phyloP scores from a whole-genome alignment of 371 early-diverging fungal species.

The Mucor irregularis region DNA sequence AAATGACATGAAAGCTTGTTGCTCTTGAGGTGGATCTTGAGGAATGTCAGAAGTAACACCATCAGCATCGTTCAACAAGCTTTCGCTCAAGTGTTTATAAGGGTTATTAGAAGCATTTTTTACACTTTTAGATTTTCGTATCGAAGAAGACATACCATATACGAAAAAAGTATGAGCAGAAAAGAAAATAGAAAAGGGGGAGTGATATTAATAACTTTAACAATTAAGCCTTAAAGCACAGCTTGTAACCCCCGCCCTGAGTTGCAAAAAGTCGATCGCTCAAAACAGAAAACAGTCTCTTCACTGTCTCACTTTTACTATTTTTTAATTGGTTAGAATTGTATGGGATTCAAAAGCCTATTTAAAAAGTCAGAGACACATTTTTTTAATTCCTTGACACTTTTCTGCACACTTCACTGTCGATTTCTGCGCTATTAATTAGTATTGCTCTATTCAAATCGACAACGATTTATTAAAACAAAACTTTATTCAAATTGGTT shows the following conservation, averaged over 20 bases:
- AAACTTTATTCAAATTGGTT: background rate
- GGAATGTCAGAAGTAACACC: background rate
- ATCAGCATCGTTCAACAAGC: background rate
- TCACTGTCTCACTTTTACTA: too few species aligned
- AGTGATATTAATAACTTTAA: background rate
- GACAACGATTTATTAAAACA: background rate
- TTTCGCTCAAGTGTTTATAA: constrained; percentile 3
- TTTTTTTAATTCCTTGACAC: background rate
- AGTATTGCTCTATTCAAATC: background rate
- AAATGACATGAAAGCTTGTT: constrained; percentile 7
- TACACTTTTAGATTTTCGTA: constrained; percentile 1
- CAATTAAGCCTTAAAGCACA: too few species aligned
- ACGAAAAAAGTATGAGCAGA: background rate
- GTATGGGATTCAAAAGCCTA: background rate
- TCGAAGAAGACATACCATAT: constrained; percentile 21
- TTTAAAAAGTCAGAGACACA: too few species aligned
- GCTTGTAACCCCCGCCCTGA: too few species aligned
- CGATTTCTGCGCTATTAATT: background rate
- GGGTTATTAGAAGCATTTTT: background rate
- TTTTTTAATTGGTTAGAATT: background rate
- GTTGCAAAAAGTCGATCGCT: too few species aligned
- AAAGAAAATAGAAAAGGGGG: background rate
- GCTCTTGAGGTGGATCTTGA: background rate
- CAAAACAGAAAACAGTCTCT: too few species aligned
- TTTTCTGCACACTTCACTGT: background rate